phyloP scores from a whole-genome alignment of 1,139 yeast species.

The Schwanniomyces etchellsii region DNA sequence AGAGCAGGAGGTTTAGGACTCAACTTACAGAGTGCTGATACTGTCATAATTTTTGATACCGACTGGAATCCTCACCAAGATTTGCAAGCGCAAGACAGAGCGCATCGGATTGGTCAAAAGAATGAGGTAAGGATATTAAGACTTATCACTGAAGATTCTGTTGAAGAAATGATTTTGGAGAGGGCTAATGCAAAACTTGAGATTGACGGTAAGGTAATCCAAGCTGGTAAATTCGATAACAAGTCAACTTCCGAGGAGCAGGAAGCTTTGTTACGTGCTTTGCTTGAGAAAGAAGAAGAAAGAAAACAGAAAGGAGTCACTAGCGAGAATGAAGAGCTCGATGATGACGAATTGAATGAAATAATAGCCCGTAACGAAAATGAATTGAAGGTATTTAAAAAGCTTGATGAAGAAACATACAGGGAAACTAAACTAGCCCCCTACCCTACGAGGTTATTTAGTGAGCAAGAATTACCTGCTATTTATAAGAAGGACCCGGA shows the following conservation, averaged over 20 bases:
- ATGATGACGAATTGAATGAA: conserved; percentile 69
- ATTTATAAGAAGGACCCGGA: conserved; percentile 50
- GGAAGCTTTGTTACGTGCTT: conserved; percentile 66
- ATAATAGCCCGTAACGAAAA: conserved; percentile 62
- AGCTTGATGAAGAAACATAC: conserved; percentile 53
- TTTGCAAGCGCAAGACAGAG: conserved; percentile 87
- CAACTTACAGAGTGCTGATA: conserved; percentile 82
- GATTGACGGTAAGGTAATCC: conserved; percentile 84
- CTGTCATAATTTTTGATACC: conserved; percentile 80
- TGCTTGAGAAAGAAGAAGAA: conserved; percentile 68
- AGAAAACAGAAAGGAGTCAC: conserved; percentile 35
- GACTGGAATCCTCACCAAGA: conserved; percentile 95
- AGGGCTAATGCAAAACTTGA: conserved; percentile 79
- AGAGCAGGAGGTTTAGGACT: conserved; percentile 90
- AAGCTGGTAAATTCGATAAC: conserved; percentile 82
- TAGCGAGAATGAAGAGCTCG: conserved; percentile 46
- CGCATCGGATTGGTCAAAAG: conserved; percentile 87
- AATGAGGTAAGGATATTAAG: conserved; percentile 78
- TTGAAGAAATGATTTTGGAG: conserved; percentile 77
- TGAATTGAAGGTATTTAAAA: conserved; percentile 50
- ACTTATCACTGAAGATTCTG: conserved; percentile 75
- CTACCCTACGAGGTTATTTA: conserved; percentile 48
- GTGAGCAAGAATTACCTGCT: conserved; percentile 61
- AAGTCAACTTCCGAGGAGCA: conserved; percentile 81
- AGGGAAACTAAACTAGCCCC: conserved; percentile 33